These are phyloP conservation scores for Zymoseptoria brevis DNA, from an alignment of 2,329 filamentous ascomycete genomes.

Conservation along the genomic window DNA sequence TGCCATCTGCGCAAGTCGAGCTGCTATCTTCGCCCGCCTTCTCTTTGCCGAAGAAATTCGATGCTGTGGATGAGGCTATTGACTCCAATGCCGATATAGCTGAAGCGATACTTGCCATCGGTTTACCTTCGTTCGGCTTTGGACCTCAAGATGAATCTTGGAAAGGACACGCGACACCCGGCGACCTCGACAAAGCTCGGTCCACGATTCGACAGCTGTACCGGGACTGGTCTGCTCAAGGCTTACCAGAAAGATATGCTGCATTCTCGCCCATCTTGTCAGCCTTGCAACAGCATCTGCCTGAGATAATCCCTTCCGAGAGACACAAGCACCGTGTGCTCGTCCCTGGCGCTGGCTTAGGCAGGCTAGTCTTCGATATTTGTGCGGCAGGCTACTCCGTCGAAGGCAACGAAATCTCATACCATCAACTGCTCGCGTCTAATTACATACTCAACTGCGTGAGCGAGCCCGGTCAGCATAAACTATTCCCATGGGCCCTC, in stretches of 20 bases:
- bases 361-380: constrained; percentile 81
- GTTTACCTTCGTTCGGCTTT: constrained; percentile 60
- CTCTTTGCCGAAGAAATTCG: constrained; percentile 69
- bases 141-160: constrained; percentile 47
- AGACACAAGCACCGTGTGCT: constrained; percentile 55
- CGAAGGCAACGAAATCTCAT: constrained; percentile 92
- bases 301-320: constrained; percentile 17
- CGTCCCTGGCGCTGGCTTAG: constrained; percentile 83
- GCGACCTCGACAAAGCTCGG: constrained; percentile 81
- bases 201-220: constrained; percentile 92
- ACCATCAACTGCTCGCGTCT: constrained; percentile 88
- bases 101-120: constrained; percentile 64
- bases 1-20: constrained; percentile 76
- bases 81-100: constrained; percentile 80
- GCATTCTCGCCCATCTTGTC: constrained; percentile 68
- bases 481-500: constrained; percentile 76
- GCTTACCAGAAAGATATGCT: constrained; percentile 62
- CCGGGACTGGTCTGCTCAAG: constrained; percentile 84
- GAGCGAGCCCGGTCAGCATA: constrained; percentile 52
- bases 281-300: constrained; percentile 50
- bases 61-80: constrained; percentile 76
- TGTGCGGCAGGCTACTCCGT: constrained; percentile 62
- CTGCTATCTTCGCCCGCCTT: constrained; percentile 76
- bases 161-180: constrained; percentile 60
- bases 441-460: constrained; percentile 66